Conservation (phyloP, 495 filamentous ascomycete species). For the Penicillium longicatenatum region DNA sequence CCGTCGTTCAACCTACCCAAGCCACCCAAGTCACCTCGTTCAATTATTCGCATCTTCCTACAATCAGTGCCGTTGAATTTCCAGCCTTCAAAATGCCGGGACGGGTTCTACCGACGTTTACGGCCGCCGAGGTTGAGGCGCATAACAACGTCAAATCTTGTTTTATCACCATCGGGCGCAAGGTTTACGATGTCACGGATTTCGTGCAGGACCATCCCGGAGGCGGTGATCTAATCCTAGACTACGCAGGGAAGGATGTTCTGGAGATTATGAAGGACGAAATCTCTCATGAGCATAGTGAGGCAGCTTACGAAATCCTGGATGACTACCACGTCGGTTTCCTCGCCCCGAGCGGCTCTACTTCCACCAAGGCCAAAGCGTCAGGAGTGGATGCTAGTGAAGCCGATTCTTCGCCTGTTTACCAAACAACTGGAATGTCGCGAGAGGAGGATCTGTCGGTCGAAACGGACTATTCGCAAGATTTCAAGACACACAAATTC, state of each 20-base stretch:
- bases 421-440: slow-evolving; percentile 80
- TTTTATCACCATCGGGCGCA: slow-evolving; percentile 86
- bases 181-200: slow-evolving; percentile 92
- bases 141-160: slow-evolving; percentile 83
- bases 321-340: slow-evolving; percentile 84
- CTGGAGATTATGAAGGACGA: slow-evolving; percentile 80
- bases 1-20: neutral
- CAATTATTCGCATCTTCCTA: neutral
- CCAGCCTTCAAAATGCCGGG: slow-evolving; percentile 41
- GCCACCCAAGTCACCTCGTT: neutral
- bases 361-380: slow-evolving; percentile 22
- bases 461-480: slow-evolving; percentile 72
- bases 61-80: neutral
- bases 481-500: slow-evolving; percentile 89
- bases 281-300: slow-evolving; percentile 79
- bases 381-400: slow-evolving; percentile 26
- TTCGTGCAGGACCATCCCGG: slow-evolving; percentile 91
- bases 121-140: slow-evolving; percentile 72
- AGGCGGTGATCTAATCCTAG: slow-evolving; percentile 82
- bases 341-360: slow-evolving; percentile 45
- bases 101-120: slow-evolving; percentile 76
- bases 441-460: slow-evolving; percentile 81
- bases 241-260: slow-evolving; percentile 89
- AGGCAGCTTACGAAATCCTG: slow-evolving; percentile 91
- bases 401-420: slow-evolving; percentile 54